phyloP scores from a whole-genome alignment of 768 basidiomycete genomes.

The Lactarius hengduanensis region DNA sequence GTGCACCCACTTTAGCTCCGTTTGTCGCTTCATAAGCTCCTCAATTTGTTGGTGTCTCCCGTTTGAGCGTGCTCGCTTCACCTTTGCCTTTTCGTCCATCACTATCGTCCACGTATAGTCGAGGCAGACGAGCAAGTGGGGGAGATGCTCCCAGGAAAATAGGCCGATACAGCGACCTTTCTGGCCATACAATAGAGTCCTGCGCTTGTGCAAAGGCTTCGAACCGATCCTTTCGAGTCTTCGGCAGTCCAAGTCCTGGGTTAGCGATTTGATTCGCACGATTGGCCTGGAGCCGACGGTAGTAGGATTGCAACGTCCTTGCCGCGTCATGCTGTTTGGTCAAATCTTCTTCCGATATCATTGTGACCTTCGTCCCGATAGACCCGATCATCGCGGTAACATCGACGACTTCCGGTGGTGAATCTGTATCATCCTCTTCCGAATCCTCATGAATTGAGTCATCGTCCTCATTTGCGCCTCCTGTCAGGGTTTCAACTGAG shows the following conservation, averaged over 20 bases:
- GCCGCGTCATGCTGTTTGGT: constrained; percentile 15
- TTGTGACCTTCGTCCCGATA: constrained; percentile 8
- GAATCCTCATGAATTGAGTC: neutral
- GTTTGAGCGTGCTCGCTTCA: constrained; percentile 13
- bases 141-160: constrained; percentile 27
- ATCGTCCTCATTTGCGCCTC: constrained; percentile 5
- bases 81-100: constrained; percentile 16
- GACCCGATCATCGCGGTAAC: constrained; percentile 16
- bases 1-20: constrained; percentile 12
- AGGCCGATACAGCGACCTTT: constrained; percentile 20
- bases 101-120: constrained; percentile 5
- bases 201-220: constrained; percentile 14
- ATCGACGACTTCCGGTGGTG: constrained; percentile 1
- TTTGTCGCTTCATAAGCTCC: constrained; percentile 19
- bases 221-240: constrained; percentile 13
- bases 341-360: constrained; percentile 5
- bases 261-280: constrained; percentile 13
- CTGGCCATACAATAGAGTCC: constrained; percentile 10
- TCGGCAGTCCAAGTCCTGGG: constrained; percentile 20
- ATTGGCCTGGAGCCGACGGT: constrained; percentile 12
- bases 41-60: constrained; percentile 21
- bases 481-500: neutral
- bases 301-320: constrained; percentile 14
- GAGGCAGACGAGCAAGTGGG: constrained; percentile 25
- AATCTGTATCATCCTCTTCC: constrained; percentile 11